Percentiles rank a stretch among this genome's conserved stretches.
These are phyloP conservation scores for Crassisporium funariophilum DNA, from an alignment of 768 basidiomycete genomes.

Conservation along the genomic window DNA sequence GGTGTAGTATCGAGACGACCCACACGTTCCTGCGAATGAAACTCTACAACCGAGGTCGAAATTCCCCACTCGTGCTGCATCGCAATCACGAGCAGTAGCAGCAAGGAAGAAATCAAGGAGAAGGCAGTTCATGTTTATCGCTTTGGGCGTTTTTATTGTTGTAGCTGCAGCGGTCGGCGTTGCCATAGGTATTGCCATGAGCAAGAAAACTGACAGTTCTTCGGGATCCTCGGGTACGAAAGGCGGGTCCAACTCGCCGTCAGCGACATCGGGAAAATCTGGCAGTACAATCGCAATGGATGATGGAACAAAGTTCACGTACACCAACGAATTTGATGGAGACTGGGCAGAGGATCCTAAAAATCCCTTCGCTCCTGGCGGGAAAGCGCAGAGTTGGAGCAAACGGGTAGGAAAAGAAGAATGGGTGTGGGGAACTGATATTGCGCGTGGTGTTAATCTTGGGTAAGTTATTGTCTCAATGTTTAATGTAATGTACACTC, in stretches of 20 bases:
- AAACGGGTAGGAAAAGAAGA: conserved; percentile 68
- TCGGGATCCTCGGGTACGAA: conserved; percentile 13
- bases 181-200: conserved; percentile 24
- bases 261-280: conserved; percentile 52
- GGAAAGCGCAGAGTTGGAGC: conserved; percentile 78
- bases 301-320: conserved; percentile 79
- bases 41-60: conserved; percentile 5
- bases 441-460: conserved; percentile 53
- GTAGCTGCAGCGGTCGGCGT: conserved; percentile 47
- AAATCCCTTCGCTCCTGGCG: conserved; percentile 72
- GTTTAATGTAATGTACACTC: conserved; percentile 12
- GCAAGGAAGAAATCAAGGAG: conserved; percentile 18
- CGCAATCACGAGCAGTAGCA: conserved; percentile 7
- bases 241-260: conserved; percentile 10
- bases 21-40: too few species aligned
- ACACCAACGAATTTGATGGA: conserved; percentile 79
- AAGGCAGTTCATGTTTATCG: conserved; percentile 26
- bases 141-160: conserved; percentile 41
- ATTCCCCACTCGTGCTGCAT: conserved; percentile 1
- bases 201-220: conserved; percentile 21
- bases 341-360: conserved; percentile 76
- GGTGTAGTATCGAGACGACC: conserved; percentile 14
- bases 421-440: conserved; percentile 74
- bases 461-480: conserved; percentile 45
- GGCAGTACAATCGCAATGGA: conserved; percentile 71